Percentiles rank a stretch among this genome's conserved stretches.
Conservation (phyloP, 208 protist species). For the Tritrichomonas musculus region DNA sequence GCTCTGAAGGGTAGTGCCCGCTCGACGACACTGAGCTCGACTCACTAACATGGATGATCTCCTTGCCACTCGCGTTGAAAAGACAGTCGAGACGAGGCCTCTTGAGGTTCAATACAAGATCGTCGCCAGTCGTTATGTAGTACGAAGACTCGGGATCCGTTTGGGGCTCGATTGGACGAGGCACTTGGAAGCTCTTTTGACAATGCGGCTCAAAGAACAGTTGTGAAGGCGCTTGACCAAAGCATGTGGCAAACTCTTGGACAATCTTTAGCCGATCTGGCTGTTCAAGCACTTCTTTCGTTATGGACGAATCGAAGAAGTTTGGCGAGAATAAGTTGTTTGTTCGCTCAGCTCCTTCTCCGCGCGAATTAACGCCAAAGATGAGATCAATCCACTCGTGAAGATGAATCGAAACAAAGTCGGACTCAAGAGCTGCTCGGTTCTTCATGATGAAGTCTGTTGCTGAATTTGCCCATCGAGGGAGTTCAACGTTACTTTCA, state of each 20-base stretch:
- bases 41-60: too few species aligned
- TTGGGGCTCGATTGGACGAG: too few species aligned
- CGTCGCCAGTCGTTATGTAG: too few species aligned
- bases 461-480: constrained; percentile 39
- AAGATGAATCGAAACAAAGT: constrained; percentile 52
- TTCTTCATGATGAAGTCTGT: constrained; percentile 56
- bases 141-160: too few species aligned
- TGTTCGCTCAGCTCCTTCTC: not conserved
- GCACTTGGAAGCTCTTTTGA: not conserved
- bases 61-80: too few species aligned
- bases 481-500: constrained; percentile 32
- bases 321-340: not conserved
- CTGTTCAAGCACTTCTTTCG: not conserved
- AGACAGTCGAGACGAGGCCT: too few species aligned
- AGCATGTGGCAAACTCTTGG: not conserved
- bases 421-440: constrained; percentile 54
- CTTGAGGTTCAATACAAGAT: too few species aligned
- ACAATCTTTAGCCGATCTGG: not conserved
- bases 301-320: not conserved
- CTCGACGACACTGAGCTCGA: too few species aligned
- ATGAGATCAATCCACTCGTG: constrained; percentile 65
- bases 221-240: not conserved
- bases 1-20: too few species aligned
- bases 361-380: constrained; percentile 58
- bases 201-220: not conserved